Evolutionary conservation across 129 eudicot species (phyloP).

Genomic region (Dittrichia graveolens): DNA sequence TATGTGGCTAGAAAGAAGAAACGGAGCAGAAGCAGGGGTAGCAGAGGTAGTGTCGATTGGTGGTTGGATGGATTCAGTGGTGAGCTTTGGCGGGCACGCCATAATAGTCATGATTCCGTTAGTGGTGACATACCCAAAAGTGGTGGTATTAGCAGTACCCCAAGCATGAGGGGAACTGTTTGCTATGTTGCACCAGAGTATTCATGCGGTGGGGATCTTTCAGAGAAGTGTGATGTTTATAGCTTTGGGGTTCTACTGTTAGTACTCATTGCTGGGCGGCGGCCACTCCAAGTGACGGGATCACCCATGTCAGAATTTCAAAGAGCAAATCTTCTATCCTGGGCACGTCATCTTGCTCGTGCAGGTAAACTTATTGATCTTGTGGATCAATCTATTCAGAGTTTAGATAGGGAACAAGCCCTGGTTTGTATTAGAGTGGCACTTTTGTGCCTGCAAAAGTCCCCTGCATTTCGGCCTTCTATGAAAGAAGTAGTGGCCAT

Average conservation of each 20-base stretch:
- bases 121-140: conserved; percentile 85
- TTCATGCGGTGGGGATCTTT: conserved; percentile 67
- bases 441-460: conserved; percentile 82
- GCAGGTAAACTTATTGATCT: conserved; percentile 92
- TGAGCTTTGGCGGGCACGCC: conserved; percentile 78
- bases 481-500: conserved; percentile 96
- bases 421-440: conserved; percentile 71
- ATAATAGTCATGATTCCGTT: conserved; percentile 64
- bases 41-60: conserved; percentile 78
- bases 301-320: conserved; percentile 93
- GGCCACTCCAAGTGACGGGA: conserved; percentile 88
- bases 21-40: conserved; percentile 70
- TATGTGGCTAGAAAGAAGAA: conserved; percentile 56
- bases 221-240: conserved; percentile 91
- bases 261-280: conserved; percentile 86
- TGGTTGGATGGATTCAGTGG: conserved; percentile 96
- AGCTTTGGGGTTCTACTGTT: conserved; percentile 77
- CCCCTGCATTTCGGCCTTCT: conserved; percentile 80
- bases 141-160: conserved; percentile 81
- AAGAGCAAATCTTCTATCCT: conserved; percentile 81
- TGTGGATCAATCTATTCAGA: conserved; percentile 62
- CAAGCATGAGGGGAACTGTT: conserved; percentile 97
- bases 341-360: conserved; percentile 96
- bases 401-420: conserved; percentile 62
- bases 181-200: conserved; percentile 92